Percentiles rank a stretch among this genome's conserved stretches.
Evolutionary conservation across 257 asterid species (phyloP).

Genomic region (Jacaranda mimosifolia): DNA sequence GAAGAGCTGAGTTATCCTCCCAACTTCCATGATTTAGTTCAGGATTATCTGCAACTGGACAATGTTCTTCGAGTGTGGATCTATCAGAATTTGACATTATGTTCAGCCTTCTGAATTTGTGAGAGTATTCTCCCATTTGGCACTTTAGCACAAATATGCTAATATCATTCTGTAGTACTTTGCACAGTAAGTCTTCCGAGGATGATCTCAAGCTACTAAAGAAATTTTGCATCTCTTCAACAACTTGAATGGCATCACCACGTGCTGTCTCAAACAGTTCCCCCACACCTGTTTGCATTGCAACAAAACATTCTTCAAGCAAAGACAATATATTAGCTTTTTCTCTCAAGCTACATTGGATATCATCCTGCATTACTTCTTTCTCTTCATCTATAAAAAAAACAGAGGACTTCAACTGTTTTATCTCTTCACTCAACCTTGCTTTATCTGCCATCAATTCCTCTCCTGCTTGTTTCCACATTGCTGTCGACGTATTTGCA

Average conservation of each 20-base stretch:
- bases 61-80: conserved; percentile 43
- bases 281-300: conserved; percentile 61
- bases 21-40: conserved; percentile 30
- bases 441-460: conserved; percentile 57
- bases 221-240: conserved; percentile 51
- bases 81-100: conserved; percentile 31
- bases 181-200: conserved; percentile 56
- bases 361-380: conserved; percentile 47
- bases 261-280: conserved; percentile 48
- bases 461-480: conserved; percentile 66
- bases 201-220: conserved; percentile 58
- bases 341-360: conserved; percentile 49
- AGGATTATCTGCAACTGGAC: conserved; percentile 31
- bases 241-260: conserved; percentile 55
- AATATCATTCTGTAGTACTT: conserved; percentile 54
- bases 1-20: conserved; percentile 34
- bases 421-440: conserved; percentile 58
- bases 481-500: conserved; percentile 53
- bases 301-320: conserved; percentile 62
- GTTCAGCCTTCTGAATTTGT: conserved; percentile 39
- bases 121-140: conserved; percentile 49
- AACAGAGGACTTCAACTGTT: conserved; percentile 52
- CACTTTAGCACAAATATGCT: conserved; percentile 56
- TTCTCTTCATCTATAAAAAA: conserved; percentile 46
- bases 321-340: conserved; percentile 46